These are phyloP conservation scores for Globisporangium acanthophoron DNA, from an alignment of 352 stramenopile genomes.

Conservation along the genomic window DNA sequence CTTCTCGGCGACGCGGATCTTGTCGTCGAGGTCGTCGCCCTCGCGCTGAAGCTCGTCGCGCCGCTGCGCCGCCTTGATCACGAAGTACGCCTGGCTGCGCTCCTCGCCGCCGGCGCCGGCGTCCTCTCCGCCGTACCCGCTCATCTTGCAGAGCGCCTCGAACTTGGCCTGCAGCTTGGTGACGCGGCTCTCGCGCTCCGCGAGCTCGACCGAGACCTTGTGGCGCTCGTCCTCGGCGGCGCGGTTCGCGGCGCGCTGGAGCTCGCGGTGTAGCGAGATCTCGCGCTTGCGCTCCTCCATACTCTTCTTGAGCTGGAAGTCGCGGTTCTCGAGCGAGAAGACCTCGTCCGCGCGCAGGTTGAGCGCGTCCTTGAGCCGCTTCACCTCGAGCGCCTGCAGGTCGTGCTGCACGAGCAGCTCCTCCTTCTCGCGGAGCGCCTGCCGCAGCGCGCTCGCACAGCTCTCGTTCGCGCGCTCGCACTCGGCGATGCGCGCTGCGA, in stretches of 20 bases:
- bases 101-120: conserved; percentile 63
- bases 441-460: conserved; percentile 79
- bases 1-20: conserved; percentile 90
- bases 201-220: conserved; percentile 89
- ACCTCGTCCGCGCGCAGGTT: conserved; percentile 89
- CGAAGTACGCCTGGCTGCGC: conserved; percentile 92
- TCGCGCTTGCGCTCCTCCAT: conserved; percentile 93
- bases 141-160: conserved; percentile 85
- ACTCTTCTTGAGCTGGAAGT: conserved; percentile 91
- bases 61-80: conserved; percentile 94
- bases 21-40: conserved; percentile 93
- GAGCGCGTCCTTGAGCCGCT: conserved; percentile 86
- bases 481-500: conserved; percentile 81
- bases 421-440: conserved; percentile 84
- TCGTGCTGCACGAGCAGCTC: conserved; percentile 93
- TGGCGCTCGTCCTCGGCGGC: conserved; percentile 91
- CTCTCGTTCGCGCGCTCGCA: conserved; percentile 90
- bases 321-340: conserved; percentile 91
- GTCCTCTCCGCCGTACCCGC: conserved; percentile 59
- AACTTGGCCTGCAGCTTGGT: conserved; percentile 93
- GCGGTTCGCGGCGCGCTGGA: conserved; percentile 87
- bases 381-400: conserved; percentile 92
- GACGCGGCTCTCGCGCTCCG: conserved; percentile 80
- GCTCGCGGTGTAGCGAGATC: conserved; percentile 83
- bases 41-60: conserved; percentile 94